Percentiles rank a stretch among this genome's conserved stretches.
Conservation (phyloP, 805 yeast species). For the Teunomyces atbi region DNA sequence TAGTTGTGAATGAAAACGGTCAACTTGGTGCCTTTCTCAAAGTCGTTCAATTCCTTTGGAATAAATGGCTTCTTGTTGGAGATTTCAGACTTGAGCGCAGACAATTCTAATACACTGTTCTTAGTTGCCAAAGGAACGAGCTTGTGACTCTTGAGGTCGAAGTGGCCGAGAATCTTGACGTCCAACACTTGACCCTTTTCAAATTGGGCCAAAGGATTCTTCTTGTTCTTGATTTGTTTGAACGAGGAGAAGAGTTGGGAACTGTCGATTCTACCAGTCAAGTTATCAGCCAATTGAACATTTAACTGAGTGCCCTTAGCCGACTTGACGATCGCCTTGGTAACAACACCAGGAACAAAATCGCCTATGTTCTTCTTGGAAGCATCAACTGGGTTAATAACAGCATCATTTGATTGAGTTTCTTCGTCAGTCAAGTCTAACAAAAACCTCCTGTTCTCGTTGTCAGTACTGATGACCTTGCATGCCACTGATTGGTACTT, state of each 20-base stretch:
- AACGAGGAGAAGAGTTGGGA: slow-evolving; percentile 61
- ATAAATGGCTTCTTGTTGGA: slow-evolving; percentile 21
- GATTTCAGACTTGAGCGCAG: slow-evolving; percentile 48
- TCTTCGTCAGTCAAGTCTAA: slow-evolving; percentile 51
- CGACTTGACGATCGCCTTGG: slow-evolving; percentile 59
- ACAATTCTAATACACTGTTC: slow-evolving; percentile 62
- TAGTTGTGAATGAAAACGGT: slow-evolving; percentile 66
- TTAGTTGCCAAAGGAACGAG: slow-evolving; percentile 65
- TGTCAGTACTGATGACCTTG: slow-evolving; percentile 65
- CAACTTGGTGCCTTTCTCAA: slow-evolving; percentile 49
- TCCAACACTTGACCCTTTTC: slow-evolving; percentile 55
- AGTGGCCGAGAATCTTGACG: slow-evolving; percentile 73
- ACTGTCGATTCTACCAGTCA: slow-evolving; percentile 76
- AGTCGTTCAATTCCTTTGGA: slow-evolving; percentile 38
- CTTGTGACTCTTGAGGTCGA: slow-evolving; percentile 65
- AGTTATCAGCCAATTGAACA: slow-evolving; percentile 71
- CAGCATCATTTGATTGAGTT: slow-evolving; percentile 25
- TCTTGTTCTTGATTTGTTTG: slow-evolving; percentile 54
- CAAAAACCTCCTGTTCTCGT: slow-evolving; percentile 66
- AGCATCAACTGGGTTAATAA: slow-evolving; percentile 61
- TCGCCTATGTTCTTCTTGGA: slow-evolving; percentile 50
- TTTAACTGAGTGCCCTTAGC: slow-evolving; percentile 73
- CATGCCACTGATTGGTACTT: slow-evolving; percentile 71
- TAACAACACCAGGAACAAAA: slow-evolving; percentile 55
- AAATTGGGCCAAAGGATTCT: slow-evolving; percentile 59